These are phyloP conservation scores for Cenchrus americanus DNA, from an alignment of 176 grass and related monocot genomes.

Conservation along the genomic window DNA sequence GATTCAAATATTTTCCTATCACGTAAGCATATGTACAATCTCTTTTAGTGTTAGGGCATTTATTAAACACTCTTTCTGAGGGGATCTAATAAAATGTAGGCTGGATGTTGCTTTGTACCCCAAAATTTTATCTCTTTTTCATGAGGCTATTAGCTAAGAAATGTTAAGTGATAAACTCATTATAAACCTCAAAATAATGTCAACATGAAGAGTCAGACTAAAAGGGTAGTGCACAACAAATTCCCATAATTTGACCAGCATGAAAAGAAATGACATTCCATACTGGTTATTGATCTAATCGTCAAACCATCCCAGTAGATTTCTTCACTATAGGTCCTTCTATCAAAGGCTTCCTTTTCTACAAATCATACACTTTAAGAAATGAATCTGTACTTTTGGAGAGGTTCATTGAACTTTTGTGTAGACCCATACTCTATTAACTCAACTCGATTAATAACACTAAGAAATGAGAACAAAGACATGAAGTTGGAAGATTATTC, in stretches of 20 bases:
- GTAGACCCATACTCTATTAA: not conserved
- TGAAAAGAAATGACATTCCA: not conserved
- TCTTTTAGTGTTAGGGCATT: conserved; percentile 1
- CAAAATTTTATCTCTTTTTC: not conserved
- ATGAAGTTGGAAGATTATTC: not conserved
- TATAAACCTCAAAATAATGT: conserved; percentile 18
- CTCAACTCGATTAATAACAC: not conserved
- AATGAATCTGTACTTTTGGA: conserved; percentile 18
- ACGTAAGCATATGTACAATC: not conserved
- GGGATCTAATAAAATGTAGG: not conserved
- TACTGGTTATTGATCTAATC: not conserved
- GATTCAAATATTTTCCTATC: not conserved
- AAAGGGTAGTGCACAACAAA: not conserved
- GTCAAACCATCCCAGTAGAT: not conserved
- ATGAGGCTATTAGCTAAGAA: not conserved
- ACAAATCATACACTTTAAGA: conserved; percentile 10
- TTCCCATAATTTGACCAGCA: not conserved
- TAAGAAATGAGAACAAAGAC: not conserved
- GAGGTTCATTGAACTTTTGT: not conserved
- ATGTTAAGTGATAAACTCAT: not conserved
- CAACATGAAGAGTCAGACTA: not conserved
- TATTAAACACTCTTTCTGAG: not conserved
- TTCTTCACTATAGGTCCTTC: not conserved
- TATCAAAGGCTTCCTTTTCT: conserved; percentile 13
- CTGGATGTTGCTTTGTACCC: not conserved